Conservation (phyloP, 2,329 filamentous ascomycete species). For the Epichloe sp. region DNA sequence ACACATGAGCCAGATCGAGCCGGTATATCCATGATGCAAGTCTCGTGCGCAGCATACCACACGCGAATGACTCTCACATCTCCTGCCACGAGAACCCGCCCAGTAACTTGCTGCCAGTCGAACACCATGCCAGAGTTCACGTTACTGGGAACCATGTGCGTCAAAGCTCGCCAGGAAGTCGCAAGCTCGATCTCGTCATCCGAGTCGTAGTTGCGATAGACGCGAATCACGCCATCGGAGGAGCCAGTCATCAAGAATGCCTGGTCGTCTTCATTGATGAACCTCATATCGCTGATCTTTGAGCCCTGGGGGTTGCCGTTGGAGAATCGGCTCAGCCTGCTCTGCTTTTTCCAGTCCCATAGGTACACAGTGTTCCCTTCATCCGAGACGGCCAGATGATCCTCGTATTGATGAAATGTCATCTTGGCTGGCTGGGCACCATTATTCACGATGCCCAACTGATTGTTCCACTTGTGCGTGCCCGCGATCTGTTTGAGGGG, state of each 20-base stretch:
- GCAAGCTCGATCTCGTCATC: slow-evolving; percentile 68
- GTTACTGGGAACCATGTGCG: slow-evolving; percentile 86
- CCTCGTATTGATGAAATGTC: slow-evolving; percentile 95
- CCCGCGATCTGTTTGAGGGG: slow-evolving; percentile 83
- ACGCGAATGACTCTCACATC: slow-evolving; percentile 92
- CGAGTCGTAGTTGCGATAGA: slow-evolving; percentile 85
- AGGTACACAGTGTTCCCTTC: slow-evolving; percentile 81
- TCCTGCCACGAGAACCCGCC: slow-evolving; percentile 85
- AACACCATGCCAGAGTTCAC: slow-evolving; percentile 93
- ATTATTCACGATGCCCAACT: slow-evolving; percentile 75
- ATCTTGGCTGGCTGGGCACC: slow-evolving; percentile 81
- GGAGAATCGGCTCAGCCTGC: slow-evolving; percentile 69
- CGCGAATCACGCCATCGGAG: slow-evolving; percentile 84
- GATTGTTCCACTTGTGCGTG: slow-evolving; percentile 74
- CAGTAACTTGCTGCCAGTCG: slow-evolving; percentile 98
- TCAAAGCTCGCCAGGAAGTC: slow-evolving; percentile 81
- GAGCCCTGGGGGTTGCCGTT: slow-evolving; percentile 83
- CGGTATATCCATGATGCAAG: slow-evolving; percentile 86
- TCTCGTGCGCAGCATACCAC: slow-evolving; percentile 90
- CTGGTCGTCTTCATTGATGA: slow-evolving; percentile 97
- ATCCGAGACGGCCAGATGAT: slow-evolving; percentile 87
- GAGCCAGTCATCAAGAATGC: slow-evolving; percentile 90
- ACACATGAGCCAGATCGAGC: slow-evolving; percentile 91
- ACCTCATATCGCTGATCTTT: slow-evolving; percentile 86
- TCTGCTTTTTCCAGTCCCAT: slow-evolving; percentile 82